Percentiles rank a stretch among this genome's conserved stretches.
These are phyloP conservation scores for Fusarium sp. DNA, from an alignment of 2,329 filamentous ascomycete species.

Conservation along the genomic window DNA sequence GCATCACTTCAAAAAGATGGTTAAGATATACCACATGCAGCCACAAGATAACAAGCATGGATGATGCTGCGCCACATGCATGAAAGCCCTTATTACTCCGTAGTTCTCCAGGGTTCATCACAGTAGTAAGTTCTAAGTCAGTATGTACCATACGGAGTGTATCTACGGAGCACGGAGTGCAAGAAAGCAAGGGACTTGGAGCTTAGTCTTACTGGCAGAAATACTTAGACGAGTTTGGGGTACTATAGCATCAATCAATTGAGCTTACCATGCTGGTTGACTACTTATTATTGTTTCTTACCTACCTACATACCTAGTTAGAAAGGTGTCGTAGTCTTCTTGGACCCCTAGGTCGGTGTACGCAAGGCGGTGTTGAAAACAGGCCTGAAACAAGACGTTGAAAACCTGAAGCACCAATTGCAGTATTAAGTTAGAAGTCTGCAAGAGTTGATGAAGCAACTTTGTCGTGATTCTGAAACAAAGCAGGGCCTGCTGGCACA, in stretches of 20 bases:
- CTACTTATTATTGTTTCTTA: background rate
- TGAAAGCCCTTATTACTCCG: background rate
- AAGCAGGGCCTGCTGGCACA: slow-evolving; percentile 7
- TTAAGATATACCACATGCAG: background rate
- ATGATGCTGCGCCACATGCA: slow-evolving; percentile 22
- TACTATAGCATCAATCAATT: background rate
- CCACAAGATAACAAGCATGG: slow-evolving; percentile 11
- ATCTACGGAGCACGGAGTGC: background rate
- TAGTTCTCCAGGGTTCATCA: background rate
- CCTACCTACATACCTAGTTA: background rate
- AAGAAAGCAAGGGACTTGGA: background rate
- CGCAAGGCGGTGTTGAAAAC: background rate
- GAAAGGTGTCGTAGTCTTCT: background rate
- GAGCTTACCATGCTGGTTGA: background rate
- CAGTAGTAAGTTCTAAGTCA: background rate
- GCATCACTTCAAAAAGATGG: background rate
- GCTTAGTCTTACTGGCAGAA: background rate
- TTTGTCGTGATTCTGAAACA: slow-evolving; percentile 26
- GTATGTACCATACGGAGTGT: background rate
- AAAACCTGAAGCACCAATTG: slow-evolving; percentile 21
- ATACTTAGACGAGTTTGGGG: background rate
- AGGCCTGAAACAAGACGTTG: slow-evolving; percentile 24
- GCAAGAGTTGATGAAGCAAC: slow-evolving; percentile 18
- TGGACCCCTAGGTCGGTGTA: background rate
- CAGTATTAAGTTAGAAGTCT: background rate